A percentile compares a stretch with the other conserved stretches of the same genome.
These are phyloP conservation scores for Xylaria venustula DNA, from an alignment of 495 filamentous ascomycete species.

Conservation along the genomic window DNA sequence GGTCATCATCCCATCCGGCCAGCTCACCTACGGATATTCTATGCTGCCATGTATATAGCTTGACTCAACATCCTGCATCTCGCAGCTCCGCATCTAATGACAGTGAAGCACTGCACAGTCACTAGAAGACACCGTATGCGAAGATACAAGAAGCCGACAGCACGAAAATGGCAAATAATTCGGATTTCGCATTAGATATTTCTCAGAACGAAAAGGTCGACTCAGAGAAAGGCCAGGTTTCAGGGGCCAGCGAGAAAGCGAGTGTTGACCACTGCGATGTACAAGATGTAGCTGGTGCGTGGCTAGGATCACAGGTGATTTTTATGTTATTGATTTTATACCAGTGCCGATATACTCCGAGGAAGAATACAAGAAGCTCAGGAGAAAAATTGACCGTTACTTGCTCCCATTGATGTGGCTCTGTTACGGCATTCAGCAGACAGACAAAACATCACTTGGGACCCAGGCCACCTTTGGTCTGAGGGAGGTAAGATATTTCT, in stretches of 20 bases:
- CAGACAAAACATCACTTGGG: slow-evolving; percentile 32
- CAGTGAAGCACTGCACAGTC: background rate
- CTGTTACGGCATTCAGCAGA: slow-evolving; percentile 35
- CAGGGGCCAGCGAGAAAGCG: slow-evolving; percentile 21
- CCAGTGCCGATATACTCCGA: slow-evolving; percentile 24
- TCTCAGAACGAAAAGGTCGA: slow-evolving; percentile 15
- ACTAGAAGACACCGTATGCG: background rate
- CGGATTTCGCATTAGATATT: slow-evolving; percentile 1
- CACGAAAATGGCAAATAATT: background rate
- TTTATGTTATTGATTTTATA: background rate
- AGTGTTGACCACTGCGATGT: slow-evolving; percentile 18
- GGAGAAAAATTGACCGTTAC: slow-evolving; percentile 27
- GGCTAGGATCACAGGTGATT: background rate
- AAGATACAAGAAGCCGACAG: background rate
- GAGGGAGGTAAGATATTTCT: background rate
- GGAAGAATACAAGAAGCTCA: slow-evolving; percentile 30
- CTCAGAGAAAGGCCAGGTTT: slow-evolving; percentile 17
- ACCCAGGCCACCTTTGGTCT: slow-evolving; percentile 31
- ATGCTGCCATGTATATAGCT: background rate
- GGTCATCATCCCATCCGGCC: too few relatives aligned
- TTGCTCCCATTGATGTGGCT: slow-evolving; percentile 35
- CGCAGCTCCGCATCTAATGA: background rate
- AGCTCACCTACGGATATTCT: too few relatives aligned
- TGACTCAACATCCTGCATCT: background rate
- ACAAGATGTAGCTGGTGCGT: slow-evolving; percentile 18